Percentiles rank a stretch among this genome's conserved stretches.
These are phyloP conservation scores for Fusarium protoensiforme DNA, from an alignment of 2,329 filamentous ascomycete species.

Conservation along the genomic window DNA sequence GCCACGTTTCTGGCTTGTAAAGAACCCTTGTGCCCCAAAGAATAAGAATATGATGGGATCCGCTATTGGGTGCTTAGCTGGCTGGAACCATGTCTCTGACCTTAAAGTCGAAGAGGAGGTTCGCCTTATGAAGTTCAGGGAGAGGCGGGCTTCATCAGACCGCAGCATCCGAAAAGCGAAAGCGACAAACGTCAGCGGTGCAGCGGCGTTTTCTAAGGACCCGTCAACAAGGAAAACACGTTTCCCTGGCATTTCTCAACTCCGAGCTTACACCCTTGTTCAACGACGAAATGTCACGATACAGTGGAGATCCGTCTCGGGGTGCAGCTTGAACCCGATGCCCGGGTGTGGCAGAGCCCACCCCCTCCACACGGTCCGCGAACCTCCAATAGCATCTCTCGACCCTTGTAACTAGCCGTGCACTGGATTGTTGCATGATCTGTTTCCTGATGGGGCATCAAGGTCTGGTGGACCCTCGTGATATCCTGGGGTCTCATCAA, in stretches of 20 bases:
- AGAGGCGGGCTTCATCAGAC: background rate
- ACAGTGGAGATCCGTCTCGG: slow-evolving; percentile 30
- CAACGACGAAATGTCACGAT: background rate
- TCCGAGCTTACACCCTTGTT: background rate
- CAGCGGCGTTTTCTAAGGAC: slow-evolving; percentile 8
- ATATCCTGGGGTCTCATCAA: background rate
- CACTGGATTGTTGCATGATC: slow-evolving; percentile 26
- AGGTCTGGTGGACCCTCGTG: background rate
- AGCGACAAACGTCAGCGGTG: slow-evolving; percentile 14
- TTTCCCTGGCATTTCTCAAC: background rate
- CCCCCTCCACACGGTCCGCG: background rate
- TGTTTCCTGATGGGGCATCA: slow-evolving; percentile 1
- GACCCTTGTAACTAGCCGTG: background rate
- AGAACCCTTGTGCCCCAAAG: background rate
- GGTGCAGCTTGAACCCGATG: slow-evolving; percentile 27
- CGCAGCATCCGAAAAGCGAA: background rate
- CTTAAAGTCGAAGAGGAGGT: background rate
- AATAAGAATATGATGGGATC: background rate
- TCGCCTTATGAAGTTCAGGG: slow-evolving; percentile 20
- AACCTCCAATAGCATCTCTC: slow-evolving; percentile 1
- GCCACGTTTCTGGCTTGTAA: background rate
- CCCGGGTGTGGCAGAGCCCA: slow-evolving; percentile 27
- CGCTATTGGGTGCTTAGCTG: background rate
- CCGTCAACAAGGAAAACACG: slow-evolving; percentile 1
- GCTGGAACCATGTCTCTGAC: background rate